These are phyloP conservation scores for Eucommia ulmoides DNA, from an alignment of 257 asterid species.

Conservation along the genomic window DNA sequence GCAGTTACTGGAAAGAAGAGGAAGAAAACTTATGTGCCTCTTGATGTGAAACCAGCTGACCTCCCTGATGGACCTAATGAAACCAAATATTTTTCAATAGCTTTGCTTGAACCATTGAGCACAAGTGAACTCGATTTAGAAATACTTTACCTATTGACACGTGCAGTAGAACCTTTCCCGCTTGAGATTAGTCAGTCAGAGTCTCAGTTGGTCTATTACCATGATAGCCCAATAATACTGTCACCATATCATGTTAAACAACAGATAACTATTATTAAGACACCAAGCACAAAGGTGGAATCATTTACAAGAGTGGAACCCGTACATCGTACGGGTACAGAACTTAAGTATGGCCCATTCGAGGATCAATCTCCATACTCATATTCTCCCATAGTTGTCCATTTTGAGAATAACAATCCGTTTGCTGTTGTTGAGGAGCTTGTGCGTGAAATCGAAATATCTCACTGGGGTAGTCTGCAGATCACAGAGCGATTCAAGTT, in stretches of 20 bases:
- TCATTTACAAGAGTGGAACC: conserved; percentile 87
- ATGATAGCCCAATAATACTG: conserved; percentile 71
- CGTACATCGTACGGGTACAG: conserved; percentile 47
- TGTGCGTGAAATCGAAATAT: conserved; percentile 92
- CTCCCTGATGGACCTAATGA: conserved; percentile 65
- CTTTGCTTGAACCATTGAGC: conserved; percentile 42
- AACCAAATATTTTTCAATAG: conserved; percentile 46
- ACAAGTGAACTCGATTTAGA: conserved; percentile 68
- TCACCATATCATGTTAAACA: conserved; percentile 71
- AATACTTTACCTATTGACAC: conserved; percentile 59
- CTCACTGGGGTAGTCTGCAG: conserved; percentile 97
- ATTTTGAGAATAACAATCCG: conserved; percentile 83
- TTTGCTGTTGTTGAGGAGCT: conserved; percentile 99
- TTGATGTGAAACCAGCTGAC: conserved; percentile 48
- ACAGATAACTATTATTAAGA: conserved; percentile 71
- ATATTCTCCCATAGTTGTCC: conserved; percentile 52
- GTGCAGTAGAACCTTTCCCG: conserved; percentile 91
- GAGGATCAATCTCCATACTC: conserved; percentile 52
- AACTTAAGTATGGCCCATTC: conserved; percentile 85
- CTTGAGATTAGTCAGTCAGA: conserved; percentile 82
- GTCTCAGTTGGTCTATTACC: conserved; percentile 89
- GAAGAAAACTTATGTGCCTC: conserved; percentile 64
- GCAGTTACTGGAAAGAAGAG: conserved; percentile 57
- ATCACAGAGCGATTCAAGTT: conserved; percentile 75
- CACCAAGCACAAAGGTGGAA: conserved; percentile 64